Evolutionary conservation across 2,329 filamentous ascomycete species (phyloP).

Genomic region (Aureobasidium uvarum): DNA sequence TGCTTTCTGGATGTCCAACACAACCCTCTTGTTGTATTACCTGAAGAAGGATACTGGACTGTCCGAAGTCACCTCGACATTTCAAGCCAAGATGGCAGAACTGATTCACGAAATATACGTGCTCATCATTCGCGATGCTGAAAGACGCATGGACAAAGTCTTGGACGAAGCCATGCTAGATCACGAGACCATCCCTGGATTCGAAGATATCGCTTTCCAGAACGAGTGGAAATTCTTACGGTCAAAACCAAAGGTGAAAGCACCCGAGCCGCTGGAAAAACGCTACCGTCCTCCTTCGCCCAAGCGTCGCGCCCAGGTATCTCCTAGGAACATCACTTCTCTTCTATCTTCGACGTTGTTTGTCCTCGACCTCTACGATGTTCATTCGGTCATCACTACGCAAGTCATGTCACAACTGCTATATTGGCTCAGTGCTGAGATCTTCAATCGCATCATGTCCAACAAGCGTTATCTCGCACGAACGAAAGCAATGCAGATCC

Average conservation of each 20-base stretch:
- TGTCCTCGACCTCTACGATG: conserved; percentile 96
- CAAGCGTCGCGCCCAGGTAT: conserved; percentile 85
- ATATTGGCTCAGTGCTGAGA: conserved; percentile 93
- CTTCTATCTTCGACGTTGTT: conserved; percentile 94
- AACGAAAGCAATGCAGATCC: conserved; percentile 99
- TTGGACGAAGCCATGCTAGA: conserved; percentile 92
- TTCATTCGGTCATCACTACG: conserved; percentile 91
- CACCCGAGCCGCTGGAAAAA: conserved; percentile 80
- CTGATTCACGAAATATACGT: conserved; percentile 98
- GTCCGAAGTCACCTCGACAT: conserved; percentile 76
- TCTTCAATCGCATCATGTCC: conserved; percentile 98
- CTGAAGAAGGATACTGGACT: conserved; percentile 89
- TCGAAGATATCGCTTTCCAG: conserved; percentile 95
- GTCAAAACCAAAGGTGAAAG: conserved; percentile 82
- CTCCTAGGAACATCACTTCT: conserved; percentile 92
- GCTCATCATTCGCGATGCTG: conserved; percentile 91
- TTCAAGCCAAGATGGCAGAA: conserved; percentile 90
- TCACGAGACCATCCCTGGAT: conserved; percentile 95
- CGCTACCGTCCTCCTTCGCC: conserved; percentile 89
- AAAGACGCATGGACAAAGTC: conserved; percentile 93
- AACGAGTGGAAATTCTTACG: conserved; percentile 99
- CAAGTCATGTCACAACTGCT: conserved; percentile 90
- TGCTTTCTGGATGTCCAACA: conserved; percentile 98
- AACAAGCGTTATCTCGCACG: conserved; percentile 91
- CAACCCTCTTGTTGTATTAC: conserved; percentile 91